phyloP scores from a whole-genome alignment of 1,139 yeast genomes.

The Debaryomyces coudertii region DNA sequence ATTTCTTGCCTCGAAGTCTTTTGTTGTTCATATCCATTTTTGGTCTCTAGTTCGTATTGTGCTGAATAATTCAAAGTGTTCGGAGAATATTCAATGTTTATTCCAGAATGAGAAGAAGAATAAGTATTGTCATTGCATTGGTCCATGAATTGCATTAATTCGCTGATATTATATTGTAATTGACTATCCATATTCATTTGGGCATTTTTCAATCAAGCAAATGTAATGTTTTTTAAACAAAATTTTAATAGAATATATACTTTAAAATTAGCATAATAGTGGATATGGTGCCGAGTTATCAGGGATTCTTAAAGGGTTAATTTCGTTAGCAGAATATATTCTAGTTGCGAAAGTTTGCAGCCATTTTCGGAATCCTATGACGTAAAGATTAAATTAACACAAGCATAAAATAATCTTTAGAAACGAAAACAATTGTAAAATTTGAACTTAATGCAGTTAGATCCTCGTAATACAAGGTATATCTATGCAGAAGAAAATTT shows the following conservation, averaged over 20 bases:
- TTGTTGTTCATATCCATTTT: not conserved
- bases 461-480: too few relatives aligned
- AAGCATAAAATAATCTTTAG: not conserved
- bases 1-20: not conserved
- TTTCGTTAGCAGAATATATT: constrained; percentile 2
- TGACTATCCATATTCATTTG: constrained; percentile 7
- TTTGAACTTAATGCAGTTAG: not conserved
- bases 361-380: not conserved
- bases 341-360: constrained; percentile 1
- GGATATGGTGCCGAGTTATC: not conserved
- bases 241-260: not conserved
- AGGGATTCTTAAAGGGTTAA: not conserved
- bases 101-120: not conserved
- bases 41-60: not conserved
- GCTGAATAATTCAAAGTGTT: not conserved
- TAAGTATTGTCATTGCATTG: constrained; percentile 1
- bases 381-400: not conserved
- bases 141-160: constrained; percentile 7
- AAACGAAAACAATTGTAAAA: not conserved
- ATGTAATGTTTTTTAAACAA: not conserved
- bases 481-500: too few relatives aligned
- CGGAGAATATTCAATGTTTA: not conserved
- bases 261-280: constrained; percentile 1
- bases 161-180: constrained; percentile 7
- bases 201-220: not conserved